Conservation (phyloP, 2,329 filamentous ascomycete species). For the Neofusicoccum cordaticola region DNA sequence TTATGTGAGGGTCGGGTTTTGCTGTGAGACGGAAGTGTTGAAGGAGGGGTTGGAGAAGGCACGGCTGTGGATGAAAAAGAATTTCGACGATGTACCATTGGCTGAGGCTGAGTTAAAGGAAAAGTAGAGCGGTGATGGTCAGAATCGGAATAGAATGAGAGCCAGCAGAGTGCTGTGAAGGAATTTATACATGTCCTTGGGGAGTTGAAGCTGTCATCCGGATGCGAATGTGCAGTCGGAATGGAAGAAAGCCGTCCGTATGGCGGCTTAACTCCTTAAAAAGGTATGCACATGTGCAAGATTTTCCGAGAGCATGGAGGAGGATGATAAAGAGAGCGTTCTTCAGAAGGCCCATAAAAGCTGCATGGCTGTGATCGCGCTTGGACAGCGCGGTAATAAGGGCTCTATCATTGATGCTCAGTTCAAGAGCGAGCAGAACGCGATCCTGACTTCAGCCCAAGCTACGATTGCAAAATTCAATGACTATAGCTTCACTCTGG, state of each 20-base stretch:
- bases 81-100: slow-evolving; percentile 51
- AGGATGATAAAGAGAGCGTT: no score
- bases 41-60: slow-evolving; percentile 60
- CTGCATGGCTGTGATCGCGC: no score
- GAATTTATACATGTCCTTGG: neutral
- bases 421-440: no score
- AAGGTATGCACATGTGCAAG: neutral
- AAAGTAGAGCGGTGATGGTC: neutral
- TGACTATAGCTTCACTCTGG: no score
- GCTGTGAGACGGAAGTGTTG: slow-evolving; percentile 67
- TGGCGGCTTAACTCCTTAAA: neutral
- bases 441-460: no score
- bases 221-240: neutral
- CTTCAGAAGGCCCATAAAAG: no score
- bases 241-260: neutral
- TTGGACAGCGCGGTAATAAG: no score
- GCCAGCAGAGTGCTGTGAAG: no score
- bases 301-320: no score
- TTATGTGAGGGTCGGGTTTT: slow-evolving; percentile 75
- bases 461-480: no score
- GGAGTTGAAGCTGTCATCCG: neutral
- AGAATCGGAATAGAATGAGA: neutral
- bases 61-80: slow-evolving; percentile 55
- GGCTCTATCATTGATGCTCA: no score
- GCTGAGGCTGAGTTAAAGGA: slow-evolving; percentile 20